Evolutionary conservation across 176 grass and related monocot species (phyloP).

Genomic region (Oryza brachyantha): DNA sequence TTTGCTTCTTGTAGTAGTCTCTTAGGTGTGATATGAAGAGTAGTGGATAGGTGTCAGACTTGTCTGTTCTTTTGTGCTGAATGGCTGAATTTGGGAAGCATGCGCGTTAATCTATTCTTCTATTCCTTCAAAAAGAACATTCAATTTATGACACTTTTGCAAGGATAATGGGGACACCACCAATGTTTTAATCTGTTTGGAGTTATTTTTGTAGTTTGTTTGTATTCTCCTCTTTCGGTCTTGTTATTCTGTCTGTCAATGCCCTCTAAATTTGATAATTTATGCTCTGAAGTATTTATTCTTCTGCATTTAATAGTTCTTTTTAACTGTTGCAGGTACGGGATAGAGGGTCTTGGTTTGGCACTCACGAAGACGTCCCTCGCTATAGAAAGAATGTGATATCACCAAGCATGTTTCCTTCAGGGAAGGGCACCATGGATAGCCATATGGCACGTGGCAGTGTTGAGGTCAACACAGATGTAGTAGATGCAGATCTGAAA

Average conservation of each 20-base stretch:
- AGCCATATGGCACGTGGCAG: constrained; percentile 14
- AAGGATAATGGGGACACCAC: background rate
- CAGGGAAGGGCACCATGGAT: constrained; percentile 56
- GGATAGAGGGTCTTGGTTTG: constrained; percentile 87
- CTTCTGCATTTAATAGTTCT: background rate
- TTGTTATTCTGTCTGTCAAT: background rate
- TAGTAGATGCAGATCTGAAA: constrained; percentile 30
- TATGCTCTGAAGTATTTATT: background rate
- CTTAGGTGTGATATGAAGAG: background rate
- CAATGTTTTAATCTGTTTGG: constrained; percentile 2
- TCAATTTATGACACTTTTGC: background rate
- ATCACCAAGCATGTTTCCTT: constrained; percentile 93
- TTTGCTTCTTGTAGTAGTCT: background rate
- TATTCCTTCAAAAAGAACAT: too few species aligned
- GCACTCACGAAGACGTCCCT: constrained; percentile 75
- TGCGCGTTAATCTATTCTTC: too few species aligned
- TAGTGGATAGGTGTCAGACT: background rate
- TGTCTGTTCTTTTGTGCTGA: background rate
- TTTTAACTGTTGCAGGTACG: constrained; percentile 55
- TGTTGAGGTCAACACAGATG: constrained; percentile 31
- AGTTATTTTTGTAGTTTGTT: background rate
- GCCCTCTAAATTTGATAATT: constrained; percentile 15
- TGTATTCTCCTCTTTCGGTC: background rate
- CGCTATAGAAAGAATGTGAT: constrained; percentile 63
- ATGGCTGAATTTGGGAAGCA: background rate